These are phyloP conservation scores for Leishmania guyanensis DNA, from an alignment of 208 protist genomes.

Conservation along the genomic window DNA sequence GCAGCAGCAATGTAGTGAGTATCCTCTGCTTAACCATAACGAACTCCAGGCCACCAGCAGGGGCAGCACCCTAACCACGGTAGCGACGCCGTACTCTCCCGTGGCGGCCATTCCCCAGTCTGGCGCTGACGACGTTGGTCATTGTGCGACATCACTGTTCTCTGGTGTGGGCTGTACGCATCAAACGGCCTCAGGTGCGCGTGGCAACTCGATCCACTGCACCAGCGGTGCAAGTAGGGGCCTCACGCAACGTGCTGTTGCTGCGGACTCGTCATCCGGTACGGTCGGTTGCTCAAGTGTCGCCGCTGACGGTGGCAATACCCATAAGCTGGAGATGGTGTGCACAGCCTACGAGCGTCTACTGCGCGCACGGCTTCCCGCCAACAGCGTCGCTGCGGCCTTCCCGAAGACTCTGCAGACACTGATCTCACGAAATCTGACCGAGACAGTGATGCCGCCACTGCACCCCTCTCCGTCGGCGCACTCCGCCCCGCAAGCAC, in stretches of 20 bases:
- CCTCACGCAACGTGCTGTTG: neutral
- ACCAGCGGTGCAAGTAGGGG: constrained; percentile 1
- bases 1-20: neutral
- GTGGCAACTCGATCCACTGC: neutral
- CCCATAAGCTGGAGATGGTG: constrained; percentile 41
- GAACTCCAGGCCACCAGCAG: neutral
- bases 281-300: neutral
- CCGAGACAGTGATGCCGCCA: neutral
- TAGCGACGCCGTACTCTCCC: neutral
- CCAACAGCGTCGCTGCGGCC: neutral
- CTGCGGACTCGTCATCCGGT: neutral
- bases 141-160: neutral
- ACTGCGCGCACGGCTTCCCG: neutral
- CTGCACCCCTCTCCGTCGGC: neutral
- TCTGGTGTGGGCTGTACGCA: neutral
- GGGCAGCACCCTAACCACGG: neutral
- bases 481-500: neutral
- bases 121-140: neutral
- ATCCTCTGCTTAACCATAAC: neutral
- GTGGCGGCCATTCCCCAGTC: neutral
- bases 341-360: constrained; percentile 37
- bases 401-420: neutral
- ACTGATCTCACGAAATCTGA: neutral
- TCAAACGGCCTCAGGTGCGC: neutral
- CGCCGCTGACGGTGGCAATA: constrained; percentile 18